phyloP scores from a whole-genome alignment of 768 basidiomycete species.

The Trametes villosa region DNA sequence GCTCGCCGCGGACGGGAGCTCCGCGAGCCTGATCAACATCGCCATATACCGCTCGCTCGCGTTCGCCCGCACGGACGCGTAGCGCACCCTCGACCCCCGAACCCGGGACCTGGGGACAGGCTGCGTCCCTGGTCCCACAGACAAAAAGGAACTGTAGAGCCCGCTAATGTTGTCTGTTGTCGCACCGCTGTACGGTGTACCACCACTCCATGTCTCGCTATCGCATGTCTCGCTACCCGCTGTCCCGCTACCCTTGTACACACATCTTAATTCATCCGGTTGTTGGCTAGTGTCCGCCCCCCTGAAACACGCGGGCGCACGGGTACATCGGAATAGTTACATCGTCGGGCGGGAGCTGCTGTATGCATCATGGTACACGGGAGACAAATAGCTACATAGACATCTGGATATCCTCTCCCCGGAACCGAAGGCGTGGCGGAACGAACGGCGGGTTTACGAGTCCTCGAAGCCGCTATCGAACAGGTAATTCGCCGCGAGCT shows the following conservation, averaged over 20 bases:
- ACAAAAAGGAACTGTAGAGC: too few relatives aligned
- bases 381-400: constrained; percentile 22
- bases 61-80: constrained; percentile 1
- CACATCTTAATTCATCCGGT: too few relatives aligned
- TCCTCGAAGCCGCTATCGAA: constrained; percentile 76
- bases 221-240: too few relatives aligned
- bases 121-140: too few relatives aligned
- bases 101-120: neutral
- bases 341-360: constrained; percentile 4
- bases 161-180: too few relatives aligned
- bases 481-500: constrained; percentile 91
- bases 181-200: too few relatives aligned
- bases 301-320: too few relatives aligned
- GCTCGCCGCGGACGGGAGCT: constrained; percentile 20
- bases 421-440: neutral
- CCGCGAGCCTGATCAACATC: constrained; percentile 22
- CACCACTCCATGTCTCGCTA: too few relatives aligned
- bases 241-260: too few relatives aligned
- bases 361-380: constrained; percentile 18
- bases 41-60: constrained; percentile 19
- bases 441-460: constrained; percentile 19
- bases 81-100: neutral
- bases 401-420: constrained; percentile 10
- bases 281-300: too few relatives aligned
- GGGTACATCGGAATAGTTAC: constrained; percentile 8